Evolutionary conservation across 768 basidiomycete species (phyloP).

Genomic region (Tylopilus felleus): DNA sequence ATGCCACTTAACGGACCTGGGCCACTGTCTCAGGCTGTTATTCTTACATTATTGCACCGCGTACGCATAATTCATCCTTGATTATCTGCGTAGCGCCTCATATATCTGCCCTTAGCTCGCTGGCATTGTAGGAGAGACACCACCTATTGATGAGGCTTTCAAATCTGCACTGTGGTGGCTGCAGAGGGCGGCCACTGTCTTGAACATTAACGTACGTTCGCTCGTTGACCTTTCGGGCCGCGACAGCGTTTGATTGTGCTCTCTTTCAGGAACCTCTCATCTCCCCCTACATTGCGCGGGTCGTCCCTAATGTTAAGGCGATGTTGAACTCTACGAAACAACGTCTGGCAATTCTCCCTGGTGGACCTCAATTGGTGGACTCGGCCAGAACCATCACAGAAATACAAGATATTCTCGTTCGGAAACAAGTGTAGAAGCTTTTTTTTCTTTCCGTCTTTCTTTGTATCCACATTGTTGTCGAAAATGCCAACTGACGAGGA

Average conservation of each 20-base stretch:
- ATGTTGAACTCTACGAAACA: conserved; percentile 78
- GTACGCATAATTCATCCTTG: conserved; percentile 42
- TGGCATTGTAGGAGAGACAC: conserved; percentile 67
- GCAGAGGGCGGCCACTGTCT: conserved; percentile 65
- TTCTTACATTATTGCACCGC: conserved; percentile 78
- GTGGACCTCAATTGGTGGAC: conserved; percentile 63
- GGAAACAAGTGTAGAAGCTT: conserved; percentile 34
- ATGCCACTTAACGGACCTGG: conserved; percentile 71
- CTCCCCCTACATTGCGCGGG: conserved; percentile 76
- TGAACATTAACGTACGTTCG: conserved; percentile 65
- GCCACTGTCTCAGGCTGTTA: conserved; percentile 79
- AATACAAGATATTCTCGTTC: conserved; percentile 65
- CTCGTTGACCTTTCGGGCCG: not conserved
- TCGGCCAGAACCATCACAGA: conserved; percentile 68
- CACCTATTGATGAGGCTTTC: conserved; percentile 76
- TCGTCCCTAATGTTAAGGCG: conserved; percentile 74
- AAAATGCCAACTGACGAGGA: not conserved
- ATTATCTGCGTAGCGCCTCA: conserved; percentile 1
- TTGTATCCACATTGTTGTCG: conserved; percentile 1
- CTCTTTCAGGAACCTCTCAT: conserved; percentile 67
- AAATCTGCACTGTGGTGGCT: conserved; percentile 86
- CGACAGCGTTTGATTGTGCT: not conserved
- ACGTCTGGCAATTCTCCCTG: conserved; percentile 73
- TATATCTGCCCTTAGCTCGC: conserved; percentile 51
- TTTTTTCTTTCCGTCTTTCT: not conserved